Base-by-base conservation (phyloP, 208 protist genomes). In the Herpetomonas muscarum region DNA sequence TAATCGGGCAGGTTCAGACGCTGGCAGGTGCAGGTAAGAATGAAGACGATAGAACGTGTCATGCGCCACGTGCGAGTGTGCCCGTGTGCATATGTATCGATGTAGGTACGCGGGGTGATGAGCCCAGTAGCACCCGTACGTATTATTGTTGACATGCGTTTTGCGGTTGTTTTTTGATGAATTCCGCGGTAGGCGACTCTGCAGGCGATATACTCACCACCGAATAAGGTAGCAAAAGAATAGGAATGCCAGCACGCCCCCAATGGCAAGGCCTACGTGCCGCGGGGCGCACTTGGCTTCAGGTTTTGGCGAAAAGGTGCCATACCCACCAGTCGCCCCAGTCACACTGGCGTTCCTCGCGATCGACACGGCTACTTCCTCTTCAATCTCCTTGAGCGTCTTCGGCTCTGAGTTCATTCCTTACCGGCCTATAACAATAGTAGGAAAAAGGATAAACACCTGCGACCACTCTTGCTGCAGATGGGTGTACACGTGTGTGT, bases 291-390 rank as follows among this genome's bases (percentile, higher is more conserved):
- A 39, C 30, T 29, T 31, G 15, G 21, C 31, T 12, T 28, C 37
- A 7, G 17, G 36, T 31, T 22, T 24, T 10, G 6, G 44, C 13
- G 53, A 28, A 34, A 65, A 65, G 4, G 60, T 65, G n/a, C 60
- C 60, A 41, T 65, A 65, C 13, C 37, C 17, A 2, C 37, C 46
- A 17, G 48, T 24, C 5, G 9, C 6, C 22, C 41, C 41, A 6
- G 41, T 46, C 9, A 46, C 41, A 13, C 7, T 15, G 10, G 21
- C 42, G 2, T 51, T 51, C 10, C 42, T 7, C 13, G 22, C 49
- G n/a, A 66, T 54, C 6, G 60, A 54, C 21, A 67, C 46, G 12
- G 62, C 54, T 4, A 70, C 28, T 15, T 61, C 64, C 12, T 70
- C 55, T 28, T 70, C 34, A 32, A 70, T 61, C 34, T 70, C 64